A percentile compares a stretch with the other conserved stretches of the same genome.
Evolutionary conservation across 2,329 filamentous ascomycete species (phyloP).

Genomic region (Xylariaceae sp.): DNA sequence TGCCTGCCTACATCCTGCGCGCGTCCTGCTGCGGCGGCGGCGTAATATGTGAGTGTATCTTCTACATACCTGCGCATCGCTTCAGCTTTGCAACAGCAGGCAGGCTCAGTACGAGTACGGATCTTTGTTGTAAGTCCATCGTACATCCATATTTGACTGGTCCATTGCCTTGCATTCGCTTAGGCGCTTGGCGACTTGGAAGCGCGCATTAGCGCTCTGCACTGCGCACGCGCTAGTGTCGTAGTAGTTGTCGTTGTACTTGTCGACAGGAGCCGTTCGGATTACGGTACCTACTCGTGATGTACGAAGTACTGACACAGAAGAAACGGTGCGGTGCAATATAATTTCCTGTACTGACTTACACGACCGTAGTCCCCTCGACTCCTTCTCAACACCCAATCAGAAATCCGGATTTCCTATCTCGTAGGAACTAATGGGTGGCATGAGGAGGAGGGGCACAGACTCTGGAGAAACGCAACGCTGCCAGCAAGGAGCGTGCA

Average conservation of each 20-base stretch:
- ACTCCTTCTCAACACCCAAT: background rate
- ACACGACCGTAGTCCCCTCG: too few species aligned
- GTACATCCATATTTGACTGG: background rate
- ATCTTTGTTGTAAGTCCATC: background rate
- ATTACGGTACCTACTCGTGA: too few species aligned
- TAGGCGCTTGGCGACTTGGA: background rate
- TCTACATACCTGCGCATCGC: background rate
- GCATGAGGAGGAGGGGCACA: background rate
- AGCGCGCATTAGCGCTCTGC: background rate
- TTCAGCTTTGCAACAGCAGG: background rate
- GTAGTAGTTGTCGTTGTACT: background rate
- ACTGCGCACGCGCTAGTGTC: background rate
- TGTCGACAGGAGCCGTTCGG: background rate
- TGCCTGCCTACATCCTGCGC: too few species aligned
- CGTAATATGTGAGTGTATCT: background rate
- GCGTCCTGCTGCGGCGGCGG: too few species aligned
- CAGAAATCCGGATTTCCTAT: background rate
- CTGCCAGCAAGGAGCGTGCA: background rate
- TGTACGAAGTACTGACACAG: background rate
- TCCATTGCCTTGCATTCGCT: background rate
- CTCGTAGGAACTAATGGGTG: background rate
- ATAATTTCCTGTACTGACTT: background rate
- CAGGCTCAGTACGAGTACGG: background rate
- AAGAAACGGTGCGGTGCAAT: background rate
- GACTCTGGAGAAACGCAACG: background rate